A percentile compares a stretch with the other conserved stretches of the same genome.
Evolutionary conservation across 2,329 filamentous ascomycete genomes (phyloP).

Genomic region (Arthrobotrys conoides): DNA sequence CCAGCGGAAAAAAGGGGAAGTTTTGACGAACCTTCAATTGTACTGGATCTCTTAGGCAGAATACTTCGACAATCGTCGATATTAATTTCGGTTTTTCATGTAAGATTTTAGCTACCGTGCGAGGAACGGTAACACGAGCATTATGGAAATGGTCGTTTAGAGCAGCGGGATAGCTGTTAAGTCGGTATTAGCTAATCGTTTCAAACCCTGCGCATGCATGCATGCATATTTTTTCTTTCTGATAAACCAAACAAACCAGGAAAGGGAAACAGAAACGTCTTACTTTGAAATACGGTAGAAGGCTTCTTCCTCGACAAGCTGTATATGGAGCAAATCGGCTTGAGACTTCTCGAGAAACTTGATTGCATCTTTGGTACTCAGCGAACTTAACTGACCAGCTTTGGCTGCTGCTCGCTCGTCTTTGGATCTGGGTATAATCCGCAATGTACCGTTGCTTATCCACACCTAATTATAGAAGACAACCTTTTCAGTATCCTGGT

Average conservation of each 20-base stretch:
- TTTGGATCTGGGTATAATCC: conserved; percentile 76
- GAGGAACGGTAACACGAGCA: conserved; percentile 80
- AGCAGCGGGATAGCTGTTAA: conserved; percentile 74
- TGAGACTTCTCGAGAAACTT: conserved; percentile 71
- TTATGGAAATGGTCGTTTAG: conserved; percentile 80
- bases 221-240: background rate
- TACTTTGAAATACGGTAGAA: conserved; percentile 79
- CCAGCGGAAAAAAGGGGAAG: conserved; percentile 38
- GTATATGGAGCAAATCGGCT: conserved; percentile 77
- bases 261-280: conserved; percentile 8
- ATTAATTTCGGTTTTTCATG: conserved; percentile 82
- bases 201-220: conserved; percentile 12
- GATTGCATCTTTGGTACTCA: conserved; percentile 78
- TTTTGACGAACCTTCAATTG: conserved; percentile 72
- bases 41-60: conserved; percentile 89
- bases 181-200: conserved; percentile 26
- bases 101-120: conserved; percentile 84
- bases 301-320: conserved; percentile 85
- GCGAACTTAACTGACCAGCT: conserved; percentile 65
- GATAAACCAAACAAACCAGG: conserved; percentile 5
- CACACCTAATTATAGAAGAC: conserved; percentile 73
- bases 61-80: conserved; percentile 87
- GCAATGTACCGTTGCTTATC: conserved; percentile 83
- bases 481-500: background rate
- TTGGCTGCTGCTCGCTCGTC: conserved; percentile 61